phyloP scores from a whole-genome alignment of 139 green algal genomes.

The Haematococcus lacustris region DNA sequence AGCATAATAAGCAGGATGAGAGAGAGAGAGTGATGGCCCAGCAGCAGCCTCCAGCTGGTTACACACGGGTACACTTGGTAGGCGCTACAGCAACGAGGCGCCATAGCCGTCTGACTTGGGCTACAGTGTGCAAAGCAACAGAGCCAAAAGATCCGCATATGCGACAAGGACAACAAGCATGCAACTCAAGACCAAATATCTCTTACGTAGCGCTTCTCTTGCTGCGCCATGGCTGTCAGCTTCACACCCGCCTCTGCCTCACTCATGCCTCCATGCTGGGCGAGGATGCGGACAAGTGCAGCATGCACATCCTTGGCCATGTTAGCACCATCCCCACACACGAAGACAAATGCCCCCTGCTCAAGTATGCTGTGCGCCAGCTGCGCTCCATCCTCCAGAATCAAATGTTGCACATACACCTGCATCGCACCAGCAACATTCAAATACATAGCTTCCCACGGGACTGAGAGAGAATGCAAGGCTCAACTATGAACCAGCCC shows the following conservation, averaged over 20 bases:
- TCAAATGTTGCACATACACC: slow-evolving; percentile 34
- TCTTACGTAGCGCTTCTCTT: slow-evolving; percentile 21
- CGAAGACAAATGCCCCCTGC: slow-evolving; percentile 57
- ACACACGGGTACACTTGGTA: too few species aligned
- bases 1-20: too few species aligned
- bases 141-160: too few species aligned
- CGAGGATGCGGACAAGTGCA: slow-evolving; percentile 12
- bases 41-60: too few species aligned
- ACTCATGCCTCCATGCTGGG: slow-evolving; percentile 1
- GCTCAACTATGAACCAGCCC: too few species aligned
- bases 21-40: too few species aligned
- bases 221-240: slow-evolving; percentile 11
- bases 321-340: slow-evolving; percentile 78
- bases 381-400: background rate
- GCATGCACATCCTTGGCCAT: slow-evolving; percentile 95
- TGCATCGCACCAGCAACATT: slow-evolving; percentile 1
- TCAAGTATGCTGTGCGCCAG: slow-evolving; percentile 48
- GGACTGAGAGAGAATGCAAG: too few species aligned
- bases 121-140: too few species aligned
- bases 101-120: too few species aligned
- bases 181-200: slow-evolving; percentile 18
- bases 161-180: too few species aligned
- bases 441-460: too few species aligned
- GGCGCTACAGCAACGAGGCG: too few species aligned
- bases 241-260: background rate